Conservation (phyloP, 192 early-diverging fungal genomes). For the Umbelopsis vinacea region DNA sequence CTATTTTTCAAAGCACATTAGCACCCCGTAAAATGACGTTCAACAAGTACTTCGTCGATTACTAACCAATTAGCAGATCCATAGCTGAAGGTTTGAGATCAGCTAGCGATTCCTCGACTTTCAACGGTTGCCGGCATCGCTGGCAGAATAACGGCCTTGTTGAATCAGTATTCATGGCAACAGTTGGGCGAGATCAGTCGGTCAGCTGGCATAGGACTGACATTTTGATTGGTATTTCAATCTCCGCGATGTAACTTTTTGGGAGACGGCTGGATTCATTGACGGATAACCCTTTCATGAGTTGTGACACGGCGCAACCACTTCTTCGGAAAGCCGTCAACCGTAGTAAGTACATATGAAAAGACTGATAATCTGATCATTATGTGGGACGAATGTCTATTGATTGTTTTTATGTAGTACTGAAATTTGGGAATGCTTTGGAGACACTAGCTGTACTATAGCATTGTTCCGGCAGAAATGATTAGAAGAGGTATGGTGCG, state of each 20-base stretch:
- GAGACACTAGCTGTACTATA: no score
- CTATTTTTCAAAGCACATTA: slow-evolving; percentile 16
- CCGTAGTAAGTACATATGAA: no score
- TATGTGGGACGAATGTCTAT: no score
- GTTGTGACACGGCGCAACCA: no score
- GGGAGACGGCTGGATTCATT: no score
- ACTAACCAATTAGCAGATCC: slow-evolving; percentile 60
- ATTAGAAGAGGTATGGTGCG: background rate
- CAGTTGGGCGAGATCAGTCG: background rate
- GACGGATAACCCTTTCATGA: no score
- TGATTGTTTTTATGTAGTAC: no score
- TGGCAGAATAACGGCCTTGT: slow-evolving; percentile 53
- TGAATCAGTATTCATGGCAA: slow-evolving; percentile 8
- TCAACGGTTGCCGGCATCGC: slow-evolving; percentile 65
- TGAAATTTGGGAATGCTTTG: no score
- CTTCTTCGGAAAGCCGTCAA: no score
- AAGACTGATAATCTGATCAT: no score
- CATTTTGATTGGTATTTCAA: background rate
- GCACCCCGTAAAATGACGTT: background rate
- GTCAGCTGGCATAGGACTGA: background rate
- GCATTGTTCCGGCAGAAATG: no score
- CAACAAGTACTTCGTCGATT: no score
- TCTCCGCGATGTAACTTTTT: background rate
- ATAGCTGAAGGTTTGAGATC: slow-evolving; percentile 53
- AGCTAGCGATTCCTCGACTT: slow-evolving; percentile 65